Conservation (phyloP, 2,329 filamentous ascomycete species). For the Xylariaceae sp. region DNA sequence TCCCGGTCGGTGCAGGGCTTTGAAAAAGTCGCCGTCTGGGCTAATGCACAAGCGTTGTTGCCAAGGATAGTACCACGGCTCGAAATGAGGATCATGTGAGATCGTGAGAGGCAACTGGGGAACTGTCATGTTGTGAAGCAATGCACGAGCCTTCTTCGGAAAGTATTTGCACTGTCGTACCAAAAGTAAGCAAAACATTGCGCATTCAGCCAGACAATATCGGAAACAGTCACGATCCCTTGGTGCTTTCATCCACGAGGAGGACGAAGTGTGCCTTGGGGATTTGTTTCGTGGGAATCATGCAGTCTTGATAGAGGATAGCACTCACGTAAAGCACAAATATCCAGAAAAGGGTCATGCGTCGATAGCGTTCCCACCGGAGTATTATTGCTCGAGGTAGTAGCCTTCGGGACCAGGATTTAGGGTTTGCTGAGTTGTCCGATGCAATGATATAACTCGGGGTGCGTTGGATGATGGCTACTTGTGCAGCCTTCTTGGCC, state of each 20-base stretch:
- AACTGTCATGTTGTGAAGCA: conserved; percentile 38
- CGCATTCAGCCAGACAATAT: too few relatives aligned
- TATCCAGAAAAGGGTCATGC: not conserved
- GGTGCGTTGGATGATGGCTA: conserved; percentile 79
- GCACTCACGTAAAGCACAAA: too few relatives aligned
- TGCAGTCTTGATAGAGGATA: too few relatives aligned
- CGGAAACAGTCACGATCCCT: too few relatives aligned
- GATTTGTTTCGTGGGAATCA: too few relatives aligned
- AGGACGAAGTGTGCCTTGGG: too few relatives aligned
- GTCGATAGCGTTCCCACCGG: too few relatives aligned
- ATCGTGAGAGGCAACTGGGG: conserved; percentile 45
- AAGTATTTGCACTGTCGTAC: not conserved
- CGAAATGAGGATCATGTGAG: conserved; percentile 49
- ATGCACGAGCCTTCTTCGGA: conserved; percentile 39
- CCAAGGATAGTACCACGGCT: conserved; percentile 54
- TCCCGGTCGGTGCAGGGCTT: conserved; percentile 31
- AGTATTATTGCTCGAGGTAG: conserved; percentile 4
- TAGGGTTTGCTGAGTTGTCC: conserved; percentile 47
- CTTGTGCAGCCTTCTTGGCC: conserved; percentile 56
- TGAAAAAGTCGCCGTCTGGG: conserved; percentile 42
- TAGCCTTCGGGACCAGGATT: conserved; percentile 5
- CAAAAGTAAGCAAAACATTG: too few relatives aligned
- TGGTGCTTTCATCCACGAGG: too few relatives aligned
- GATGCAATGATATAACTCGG: conserved; percentile 57
- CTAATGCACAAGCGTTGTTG: conserved; percentile 64